phyloP scores from a whole-genome alignment of 2,329 filamentous ascomycete genomes.

The Aschersonia sp. region DNA sequence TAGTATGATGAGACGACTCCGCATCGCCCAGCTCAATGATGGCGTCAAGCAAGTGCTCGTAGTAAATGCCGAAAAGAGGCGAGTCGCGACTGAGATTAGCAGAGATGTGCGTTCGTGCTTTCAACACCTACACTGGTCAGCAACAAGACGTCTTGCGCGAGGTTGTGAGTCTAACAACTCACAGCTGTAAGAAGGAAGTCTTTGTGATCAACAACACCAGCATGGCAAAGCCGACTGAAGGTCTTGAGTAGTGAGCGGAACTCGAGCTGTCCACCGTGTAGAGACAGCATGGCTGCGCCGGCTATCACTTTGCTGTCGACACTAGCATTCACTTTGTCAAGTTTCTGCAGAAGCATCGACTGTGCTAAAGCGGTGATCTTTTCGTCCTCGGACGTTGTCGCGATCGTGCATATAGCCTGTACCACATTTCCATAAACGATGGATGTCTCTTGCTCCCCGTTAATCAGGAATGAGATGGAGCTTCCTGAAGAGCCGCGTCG shows the following conservation, averaged over 20 bases:
- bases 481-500: slow-evolving; percentile 52
- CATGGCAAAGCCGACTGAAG: slow-evolving; percentile 60
- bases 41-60: slow-evolving; percentile 69
- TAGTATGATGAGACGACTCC: slow-evolving; percentile 57
- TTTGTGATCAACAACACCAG: slow-evolving; percentile 58
- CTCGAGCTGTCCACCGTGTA: slow-evolving; percentile 65
- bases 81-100: slow-evolving; percentile 52
- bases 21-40: slow-evolving; percentile 85
- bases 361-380: slow-evolving; percentile 89
- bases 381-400: slow-evolving; percentile 64
- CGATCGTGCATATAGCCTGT: slow-evolving; percentile 87
- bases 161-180: slow-evolving; percentile 14
- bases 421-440: slow-evolving; percentile 76
- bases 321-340: slow-evolving; percentile 64
- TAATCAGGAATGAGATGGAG: slow-evolving; percentile 62
- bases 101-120: slow-evolving; percentile 69
- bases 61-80: slow-evolving; percentile 67
- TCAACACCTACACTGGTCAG: slow-evolving; percentile 34
- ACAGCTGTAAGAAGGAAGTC: slow-evolving; percentile 50
- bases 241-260: slow-evolving; percentile 77
- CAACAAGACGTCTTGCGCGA: not conserved
- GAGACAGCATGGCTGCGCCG: slow-evolving; percentile 63
- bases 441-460: slow-evolving; percentile 64
- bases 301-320: slow-evolving; percentile 79
- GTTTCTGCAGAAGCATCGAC: slow-evolving; percentile 92